Percentiles rank a stretch among this genome's conserved stretches.
phyloP scores from a whole-genome alignment of 2,329 filamentous ascomycete species.

The Alternaria sp. region DNA sequence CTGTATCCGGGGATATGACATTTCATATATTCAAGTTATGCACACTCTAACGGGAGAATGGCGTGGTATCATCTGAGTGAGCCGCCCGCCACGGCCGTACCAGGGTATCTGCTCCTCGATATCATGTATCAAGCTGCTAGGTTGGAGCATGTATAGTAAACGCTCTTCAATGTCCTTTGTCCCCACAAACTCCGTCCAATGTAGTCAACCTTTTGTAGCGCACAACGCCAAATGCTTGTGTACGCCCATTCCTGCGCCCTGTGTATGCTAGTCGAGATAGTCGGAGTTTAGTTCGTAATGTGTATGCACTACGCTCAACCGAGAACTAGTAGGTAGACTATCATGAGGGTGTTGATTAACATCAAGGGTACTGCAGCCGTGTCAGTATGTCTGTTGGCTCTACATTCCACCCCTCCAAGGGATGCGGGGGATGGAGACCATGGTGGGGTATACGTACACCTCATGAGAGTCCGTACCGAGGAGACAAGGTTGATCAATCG shows the following conservation, averaged over 20 bases:
- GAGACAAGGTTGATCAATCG: constrained; percentile 90
- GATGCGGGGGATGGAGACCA: background rate
- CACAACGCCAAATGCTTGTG: background rate
- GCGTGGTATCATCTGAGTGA: background rate
- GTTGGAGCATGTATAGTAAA: background rate
- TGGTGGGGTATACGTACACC: constrained; percentile 69
- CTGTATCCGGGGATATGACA: background rate
- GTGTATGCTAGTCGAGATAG: constrained; percentile 12
- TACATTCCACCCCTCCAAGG: background rate
- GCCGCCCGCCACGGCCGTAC: background rate
- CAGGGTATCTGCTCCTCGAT: background rate
- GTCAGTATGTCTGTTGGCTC: constrained; percentile 17
- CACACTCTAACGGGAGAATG: background rate
- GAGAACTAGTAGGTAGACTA: constrained; percentile 49
- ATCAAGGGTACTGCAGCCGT: constrained; percentile 48
- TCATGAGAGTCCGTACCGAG: constrained; percentile 89
- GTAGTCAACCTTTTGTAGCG: constrained; percentile 1
- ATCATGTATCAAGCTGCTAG: background rate
- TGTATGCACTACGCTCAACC: constrained; percentile 35
- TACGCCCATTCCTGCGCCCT: constrained; percentile 6
- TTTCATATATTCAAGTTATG: background rate
- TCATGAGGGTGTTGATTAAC: constrained; percentile 51
- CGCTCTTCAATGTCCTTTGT: background rate
- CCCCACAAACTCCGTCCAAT: background rate
- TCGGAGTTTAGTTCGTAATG: constrained; percentile 5